Base-by-base conservation (phyloP, 331 rosid genomes). In the Cydonia oblonga region DNA sequence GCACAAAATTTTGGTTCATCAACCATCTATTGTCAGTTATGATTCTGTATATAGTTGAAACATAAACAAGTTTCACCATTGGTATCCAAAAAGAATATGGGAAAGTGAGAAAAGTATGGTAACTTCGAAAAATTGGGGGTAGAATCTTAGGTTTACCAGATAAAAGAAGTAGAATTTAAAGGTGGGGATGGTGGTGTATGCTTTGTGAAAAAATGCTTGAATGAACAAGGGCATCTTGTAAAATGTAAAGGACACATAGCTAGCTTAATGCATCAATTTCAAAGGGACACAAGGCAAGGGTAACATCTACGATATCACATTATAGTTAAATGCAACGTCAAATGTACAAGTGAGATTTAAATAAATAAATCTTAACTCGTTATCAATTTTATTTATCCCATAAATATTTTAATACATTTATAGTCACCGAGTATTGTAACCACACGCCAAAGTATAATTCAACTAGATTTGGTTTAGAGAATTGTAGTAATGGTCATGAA, bases 191-290 rank as follows among this genome's bases (percentile, higher is more conserved):
- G 16, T 51, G 65, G 14, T 10, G 33, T 29, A 38, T 18, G 42
- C 33, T 62, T 62, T 62, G 52, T 65, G 77, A 71, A 78, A 46
- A 75, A 70, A 82, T 74, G 82, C 66, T 78, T 78, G 82, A 82
- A 82, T 60, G 64, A 74, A 74, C 8, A 70, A 49, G 74, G 82
- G 85, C 77, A 78, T 81, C 80, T 78, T 24, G 22, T 56, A 53
- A 20, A 35, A 24, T 24, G 22, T 56, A 53, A 20, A 35, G 30
- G 15, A 46, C 16, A 44, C 25, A 46, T 23, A 10, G 73, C 11
- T 56, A 28, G 52, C 67, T 26, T 40, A 52, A 22, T 40, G 75
- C 75, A 52, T 70, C 62, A 64, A 51, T 19, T 61, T n/a, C 62
- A 73, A 32, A 40, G 46, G 46, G 46, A 54, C 60, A 20, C 60